Evolutionary conservation across 2,329 filamentous ascomycete genomes (phyloP), one percentile per base, ranked within the genome.

Genomic region (Neonectria neomacrospora): DNA sequence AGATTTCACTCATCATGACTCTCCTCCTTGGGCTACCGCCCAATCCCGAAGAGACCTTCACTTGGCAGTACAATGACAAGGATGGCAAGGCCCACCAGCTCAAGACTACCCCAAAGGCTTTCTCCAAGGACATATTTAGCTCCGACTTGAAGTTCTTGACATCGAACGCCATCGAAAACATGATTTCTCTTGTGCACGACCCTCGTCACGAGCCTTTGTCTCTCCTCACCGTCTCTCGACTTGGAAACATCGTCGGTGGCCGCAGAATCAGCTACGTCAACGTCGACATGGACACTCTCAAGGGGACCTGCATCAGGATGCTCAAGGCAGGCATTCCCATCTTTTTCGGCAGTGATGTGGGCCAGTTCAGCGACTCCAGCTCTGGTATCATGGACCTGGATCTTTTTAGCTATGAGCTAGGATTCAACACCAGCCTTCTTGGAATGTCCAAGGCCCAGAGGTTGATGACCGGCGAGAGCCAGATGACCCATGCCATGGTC

Each of bases 401-500:
- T 1, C 81, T 97, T 5, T 88, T 90, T 72, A 90, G 96, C 77
- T 96, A 95, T 77, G 86, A 91, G 71, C 86, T 96, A 1, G 93
- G 92, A n/a, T 93, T 97, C 79, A 92, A 94, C 71, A 85, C 93
- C 64, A 84, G 83, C 58, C 82, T 96, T 23, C 83, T 95, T 9
- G 88, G 87, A 18, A 85, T 96, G 86, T 87, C 82, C 72, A 97
- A 97, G 79, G 90, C 91, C 1, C 86, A 93, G 71, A 82, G 93
- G 3, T 80, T 97, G 48, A 82, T 86, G 71, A 90, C 90, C 0
- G 89, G 91, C 11, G 93, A 96, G 79, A 90, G 87, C 57, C 85
- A 87, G 54, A 96, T 97, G 93, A 97, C 93, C 1, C 94, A 97
- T 73, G 94, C 94, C 5, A 97, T 97, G 94, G 92, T 96, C 0